These are phyloP conservation scores for Mycosphaerella sp. DNA, from an alignment of 2,329 filamentous ascomycete genomes.

Conservation along the genomic window DNA sequence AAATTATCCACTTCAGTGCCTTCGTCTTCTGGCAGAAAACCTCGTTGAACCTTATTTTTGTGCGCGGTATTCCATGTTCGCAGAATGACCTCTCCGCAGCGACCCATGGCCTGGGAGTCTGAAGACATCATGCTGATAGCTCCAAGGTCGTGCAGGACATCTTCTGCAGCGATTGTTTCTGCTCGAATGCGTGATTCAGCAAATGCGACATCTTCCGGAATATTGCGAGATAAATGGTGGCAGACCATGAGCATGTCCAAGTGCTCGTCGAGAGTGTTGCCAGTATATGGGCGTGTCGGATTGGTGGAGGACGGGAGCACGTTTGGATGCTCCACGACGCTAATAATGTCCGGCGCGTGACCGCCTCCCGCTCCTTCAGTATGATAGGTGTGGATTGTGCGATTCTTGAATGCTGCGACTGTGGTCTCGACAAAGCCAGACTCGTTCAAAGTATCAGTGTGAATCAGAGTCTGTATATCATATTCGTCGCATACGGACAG, in stretches of 20 bases:
- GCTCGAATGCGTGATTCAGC: constrained; percentile 90
- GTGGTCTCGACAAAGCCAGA: constrained; percentile 95
- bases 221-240: constrained; percentile 86
- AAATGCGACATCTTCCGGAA: constrained; percentile 92
- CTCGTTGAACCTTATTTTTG: constrained; percentile 89
- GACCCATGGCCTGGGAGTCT: constrained; percentile 94
- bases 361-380: constrained; percentile 93
- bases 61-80: constrained; percentile 96
- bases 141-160: constrained; percentile 88
- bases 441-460: constrained; percentile 94
- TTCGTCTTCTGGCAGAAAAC: constrained; percentile 67
- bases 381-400: constrained; percentile 94
- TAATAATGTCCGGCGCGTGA: constrained; percentile 93
- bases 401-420: constrained; percentile 73
- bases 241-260: constrained; percentile 99
- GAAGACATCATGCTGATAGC: constrained; percentile 98
- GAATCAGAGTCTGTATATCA: constrained; percentile 89
- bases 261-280: constrained; percentile 92
- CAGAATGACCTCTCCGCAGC: constrained; percentile 86
- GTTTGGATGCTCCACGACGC: constrained; percentile 79
- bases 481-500: constrained; percentile 75
- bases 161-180: constrained; percentile 94
- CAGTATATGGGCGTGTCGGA: constrained; percentile 82
- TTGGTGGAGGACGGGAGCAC: constrained; percentile 89
- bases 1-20: constrained; percentile 81